Percentiles rank a stretch among this genome's conserved stretches.
These are phyloP conservation scores for Lathyrus aphaca DNA, from an alignment of 306 rosid genomes.

Conservation along the genomic window DNA sequence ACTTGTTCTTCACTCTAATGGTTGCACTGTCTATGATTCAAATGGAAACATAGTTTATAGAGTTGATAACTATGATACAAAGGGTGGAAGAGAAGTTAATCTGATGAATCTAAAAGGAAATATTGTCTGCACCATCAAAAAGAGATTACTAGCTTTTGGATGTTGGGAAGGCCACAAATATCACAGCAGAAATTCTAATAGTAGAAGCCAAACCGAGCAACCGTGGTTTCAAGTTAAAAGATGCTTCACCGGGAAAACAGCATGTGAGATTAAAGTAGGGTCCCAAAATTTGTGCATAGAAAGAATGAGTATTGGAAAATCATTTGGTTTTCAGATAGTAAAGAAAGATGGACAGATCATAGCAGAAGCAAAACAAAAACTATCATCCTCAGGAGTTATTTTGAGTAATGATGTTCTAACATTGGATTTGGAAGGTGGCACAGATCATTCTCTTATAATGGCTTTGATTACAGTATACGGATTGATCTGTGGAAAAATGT, in stretches of 20 bases:
- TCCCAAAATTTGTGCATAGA: constrained; percentile 54
- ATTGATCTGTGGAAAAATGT: constrained; percentile 62
- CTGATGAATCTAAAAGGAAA: constrained; percentile 85
- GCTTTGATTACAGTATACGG: constrained; percentile 69
- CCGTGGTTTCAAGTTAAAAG: constrained; percentile 71
- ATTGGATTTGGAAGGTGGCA: constrained; percentile 51
- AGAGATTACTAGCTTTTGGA: constrained; percentile 64
- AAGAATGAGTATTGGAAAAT: constrained; percentile 46
- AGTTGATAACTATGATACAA: constrained; percentile 77
- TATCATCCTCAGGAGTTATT: constrained; percentile 51
- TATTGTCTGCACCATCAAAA: constrained; percentile 59
- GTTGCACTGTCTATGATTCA: constrained; percentile 80
- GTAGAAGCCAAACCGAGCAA: constrained; percentile 34
- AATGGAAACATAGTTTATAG: constrained; percentile 72
- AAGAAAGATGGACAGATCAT: constrained; percentile 52
- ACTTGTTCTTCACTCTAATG: constrained; percentile 72
- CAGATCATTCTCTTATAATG: constrained; percentile 65
- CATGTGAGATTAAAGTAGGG: constrained; percentile 63
- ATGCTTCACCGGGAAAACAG: constrained; percentile 47
- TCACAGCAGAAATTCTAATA: constrained; percentile 27
- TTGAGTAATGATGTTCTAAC: constrained; percentile 73
- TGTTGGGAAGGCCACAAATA: constrained; percentile 72
- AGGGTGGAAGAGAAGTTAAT: constrained; percentile 65
- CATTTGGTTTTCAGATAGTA: constrained; percentile 56
- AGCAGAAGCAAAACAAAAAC: constrained; percentile 83